These are phyloP conservation scores for Heliocybe sulcata DNA, from an alignment of 1,284 basidiomycete genomes.

Conservation along the genomic window DNA sequence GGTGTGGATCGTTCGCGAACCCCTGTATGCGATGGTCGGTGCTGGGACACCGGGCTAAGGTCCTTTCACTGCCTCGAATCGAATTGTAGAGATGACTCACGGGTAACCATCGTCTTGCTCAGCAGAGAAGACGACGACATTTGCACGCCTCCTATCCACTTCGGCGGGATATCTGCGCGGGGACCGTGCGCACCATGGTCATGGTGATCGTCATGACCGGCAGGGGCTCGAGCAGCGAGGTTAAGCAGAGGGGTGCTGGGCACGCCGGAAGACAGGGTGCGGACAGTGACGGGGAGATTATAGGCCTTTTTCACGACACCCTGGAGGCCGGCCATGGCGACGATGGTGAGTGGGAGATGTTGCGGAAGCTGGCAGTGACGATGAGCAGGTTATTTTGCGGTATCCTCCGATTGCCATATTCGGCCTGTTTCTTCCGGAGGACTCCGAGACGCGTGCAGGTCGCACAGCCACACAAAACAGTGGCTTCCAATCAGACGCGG, in stretches of 20 bases:
- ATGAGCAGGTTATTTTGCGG: neutral
- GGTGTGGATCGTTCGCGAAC: conserved; percentile 71
- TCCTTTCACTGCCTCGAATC: neutral
- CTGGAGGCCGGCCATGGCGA: conserved; percentile 58
- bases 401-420: neutral
- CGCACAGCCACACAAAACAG: too few species aligned
- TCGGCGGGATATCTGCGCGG: conserved; percentile 61
- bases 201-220: conserved; percentile 53
- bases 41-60: conserved; percentile 19
- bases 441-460: neutral
- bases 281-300: conserved; percentile 78
- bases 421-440: neutral
- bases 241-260: conserved; percentile 67
- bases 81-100: conserved; percentile 38
- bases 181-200: conserved; percentile 39
- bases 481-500: too few species aligned
- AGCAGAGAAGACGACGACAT: conserved; percentile 41
- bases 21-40: conserved; percentile 44
- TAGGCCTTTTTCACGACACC: conserved; percentile 70
- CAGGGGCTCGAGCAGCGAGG: conserved; percentile 56
- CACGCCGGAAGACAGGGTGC: conserved; percentile 67
- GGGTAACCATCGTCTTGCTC: conserved; percentile 60
- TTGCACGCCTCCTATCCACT: conserved; percentile 57
- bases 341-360: conserved; percentile 2
- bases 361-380: neutral